Base-by-base conservation (phyloP, 441 rosid genomes). In the Corymbia citriodora region DNA sequence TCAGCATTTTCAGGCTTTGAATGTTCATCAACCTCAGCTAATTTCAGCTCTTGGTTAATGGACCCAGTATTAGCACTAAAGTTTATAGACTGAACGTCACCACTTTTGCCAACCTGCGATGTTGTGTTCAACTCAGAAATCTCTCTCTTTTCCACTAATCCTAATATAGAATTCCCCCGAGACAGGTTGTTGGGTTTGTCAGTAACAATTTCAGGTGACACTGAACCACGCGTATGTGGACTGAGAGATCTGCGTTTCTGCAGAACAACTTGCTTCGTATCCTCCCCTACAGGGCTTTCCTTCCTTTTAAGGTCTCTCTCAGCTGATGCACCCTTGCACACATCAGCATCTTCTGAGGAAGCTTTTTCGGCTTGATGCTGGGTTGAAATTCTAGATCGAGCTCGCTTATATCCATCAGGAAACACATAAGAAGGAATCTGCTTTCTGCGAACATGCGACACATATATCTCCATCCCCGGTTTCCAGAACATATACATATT, bases 401-500 rank as follows among this genome's bases (percentile, higher is more conserved):
- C 92, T 85, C 96, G 93, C 91, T 90, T 95, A 92, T 94, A 92
- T 85, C 98, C 98, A 86, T 94, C 97, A 50, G 99, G 99, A 36
- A 94, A 94, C 72, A 95, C 95, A 93, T 92, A 95, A 36, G 93
- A 61, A 57, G 96, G 97, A 79, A 96, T 91, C 94, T 94, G 96
- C 95, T 91, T 95, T 88, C 96, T 92, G 23, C 92, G 95, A 87
- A 96, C 93, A 92, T 96, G 98, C 65, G 96, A 94, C 85, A 96
- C 95, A 92, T 89, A 91, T 55, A 96, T 95, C 55, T 95, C 97
- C 98, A 96, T 95, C 88, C 98, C 96, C 8, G 94, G 96, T 89
- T 96, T 94, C 97, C 98, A 95, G 91, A 93, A 96, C 94, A 92
- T 54, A 40, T 95, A 95, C 96, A 93, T 93, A 70, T 83, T 90